These are phyloP conservation scores for Colletotrichum cereale DNA, from an alignment of 2,329 filamentous ascomycete genomes.

Conservation along the genomic window DNA sequence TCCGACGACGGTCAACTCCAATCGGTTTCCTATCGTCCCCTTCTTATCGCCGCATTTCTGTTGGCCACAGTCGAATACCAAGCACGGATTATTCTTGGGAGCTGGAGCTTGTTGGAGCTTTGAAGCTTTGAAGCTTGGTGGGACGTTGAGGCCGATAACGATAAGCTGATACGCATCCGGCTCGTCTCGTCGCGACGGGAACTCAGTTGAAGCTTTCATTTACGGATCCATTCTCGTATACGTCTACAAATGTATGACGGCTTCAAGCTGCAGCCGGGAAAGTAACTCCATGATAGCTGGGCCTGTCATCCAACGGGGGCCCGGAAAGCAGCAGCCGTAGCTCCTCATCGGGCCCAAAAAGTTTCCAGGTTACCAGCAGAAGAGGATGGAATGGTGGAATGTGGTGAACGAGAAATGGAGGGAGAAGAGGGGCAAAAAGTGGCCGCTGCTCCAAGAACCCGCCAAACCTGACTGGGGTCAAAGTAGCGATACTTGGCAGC, in stretches of 20 bases:
- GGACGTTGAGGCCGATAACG: slow-evolving; percentile 6
- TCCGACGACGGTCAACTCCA: slow-evolving; percentile 25
- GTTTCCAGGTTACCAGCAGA: slow-evolving; percentile 7
- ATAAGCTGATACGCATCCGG: slow-evolving; percentile 9
- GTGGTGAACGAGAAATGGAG: slow-evolving; percentile 24
- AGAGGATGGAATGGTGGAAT: neutral
- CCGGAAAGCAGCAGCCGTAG: slow-evolving; percentile 31
- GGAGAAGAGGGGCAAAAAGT: slow-evolving; percentile 31
- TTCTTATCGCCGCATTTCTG: slow-evolving; percentile 31
- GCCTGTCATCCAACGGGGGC: slow-evolving; percentile 23
- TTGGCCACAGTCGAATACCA: slow-evolving; percentile 27
- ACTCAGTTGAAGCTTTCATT: neutral
- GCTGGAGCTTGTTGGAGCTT: slow-evolving; percentile 32
- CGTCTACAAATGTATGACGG: slow-evolving; percentile 25
- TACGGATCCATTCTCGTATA: slow-evolving; percentile 11
- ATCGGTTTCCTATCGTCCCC: slow-evolving; percentile 16
- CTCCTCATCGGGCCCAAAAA: slow-evolving; percentile 10
- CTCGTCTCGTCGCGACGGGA: neutral
- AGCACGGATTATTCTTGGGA: slow-evolving; percentile 16
- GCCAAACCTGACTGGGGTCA: slow-evolving; percentile 21
- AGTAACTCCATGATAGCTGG: slow-evolving; percentile 35
- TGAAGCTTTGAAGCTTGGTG: slow-evolving; percentile 18
- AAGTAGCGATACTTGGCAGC: slow-evolving; percentile 28
- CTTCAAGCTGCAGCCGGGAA: slow-evolving; percentile 17
- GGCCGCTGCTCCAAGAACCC: slow-evolving; percentile 33